These are phyloP conservation scores for Calocybe indica DNA, from an alignment of 768 basidiomycete genomes.

Conservation along the genomic window DNA sequence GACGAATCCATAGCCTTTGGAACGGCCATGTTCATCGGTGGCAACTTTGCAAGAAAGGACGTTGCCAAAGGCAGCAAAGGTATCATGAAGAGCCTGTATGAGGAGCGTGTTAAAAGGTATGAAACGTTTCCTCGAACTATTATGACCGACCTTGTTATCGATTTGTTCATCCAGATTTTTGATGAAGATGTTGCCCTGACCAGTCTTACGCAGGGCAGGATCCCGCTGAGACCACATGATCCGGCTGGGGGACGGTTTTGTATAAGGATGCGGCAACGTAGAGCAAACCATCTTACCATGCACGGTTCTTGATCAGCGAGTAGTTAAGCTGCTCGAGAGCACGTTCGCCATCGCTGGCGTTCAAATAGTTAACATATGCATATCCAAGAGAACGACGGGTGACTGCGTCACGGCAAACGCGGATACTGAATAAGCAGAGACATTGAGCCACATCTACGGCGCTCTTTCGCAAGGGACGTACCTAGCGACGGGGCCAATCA, in stretches of 20 bases:
- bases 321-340: slow-evolving; percentile 99
- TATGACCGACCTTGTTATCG: slow-evolving; percentile 80
- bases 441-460: not conserved
- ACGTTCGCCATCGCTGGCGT: slow-evolving; percentile 93
- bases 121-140: not conserved
- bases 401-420: slow-evolving; percentile 99
- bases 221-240: slow-evolving; percentile 99
- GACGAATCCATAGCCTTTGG: slow-evolving; percentile 97
- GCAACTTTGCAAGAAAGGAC: slow-evolving; percentile 99
- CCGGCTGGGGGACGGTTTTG: slow-evolving; percentile 47
- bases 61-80: slow-evolving; percentile 98
- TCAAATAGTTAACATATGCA: slow-evolving; percentile 99
- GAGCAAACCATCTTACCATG: slow-evolving; percentile 59
- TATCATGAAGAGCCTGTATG: slow-evolving; percentile 91
- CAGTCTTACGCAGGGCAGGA: slow-evolving; percentile 97
- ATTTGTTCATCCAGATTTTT: slow-evolving; percentile 97
- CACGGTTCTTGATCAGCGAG: slow-evolving; percentile 95
- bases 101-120: not conserved
- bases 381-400: slow-evolving; percentile 99
- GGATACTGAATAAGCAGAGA: slow-evolving; percentile 57
- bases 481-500: slow-evolving; percentile 99
- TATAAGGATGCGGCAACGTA: slow-evolving; percentile 7
- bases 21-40: slow-evolving; percentile 90
- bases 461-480: slow-evolving; percentile 27
- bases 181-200: slow-evolving; percentile 99